Percentiles rank a stretch among this genome's conserved stretches.
phyloP scores from a whole-genome alignment of 495 filamentous ascomycete species.

The Viridothelium virens region DNA sequence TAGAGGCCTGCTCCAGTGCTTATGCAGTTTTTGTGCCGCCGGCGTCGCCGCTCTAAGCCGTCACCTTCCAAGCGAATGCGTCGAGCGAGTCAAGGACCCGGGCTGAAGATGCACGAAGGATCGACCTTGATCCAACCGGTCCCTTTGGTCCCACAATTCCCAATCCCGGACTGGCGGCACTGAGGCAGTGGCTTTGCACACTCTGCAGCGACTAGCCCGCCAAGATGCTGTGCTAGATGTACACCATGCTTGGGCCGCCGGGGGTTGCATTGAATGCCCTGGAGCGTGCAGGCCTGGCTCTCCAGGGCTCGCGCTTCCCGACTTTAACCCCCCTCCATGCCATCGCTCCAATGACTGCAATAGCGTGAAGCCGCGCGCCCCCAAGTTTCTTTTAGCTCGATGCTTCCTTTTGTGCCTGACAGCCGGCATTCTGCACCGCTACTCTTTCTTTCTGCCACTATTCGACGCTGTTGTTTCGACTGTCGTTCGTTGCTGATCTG shows the following conservation, averaged over 20 bases:
- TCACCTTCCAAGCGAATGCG: conserved; percentile 2
- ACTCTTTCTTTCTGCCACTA: conserved; percentile 7
- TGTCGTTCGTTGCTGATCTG: conserved; percentile 2
- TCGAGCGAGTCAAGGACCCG: conserved; percentile 5
- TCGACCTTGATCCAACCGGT: not conserved
- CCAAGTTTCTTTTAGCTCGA: conserved; percentile 4
- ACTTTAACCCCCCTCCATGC: not conserved
- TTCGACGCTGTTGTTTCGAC: conserved; percentile 10
- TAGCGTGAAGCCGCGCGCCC: conserved; percentile 3
- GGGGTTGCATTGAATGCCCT: conserved; percentile 10
- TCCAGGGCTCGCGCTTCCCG: conserved; percentile 6
- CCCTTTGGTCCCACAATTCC: not conserved
- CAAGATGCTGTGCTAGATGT: conserved; percentile 3
- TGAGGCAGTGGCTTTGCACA: conserved; percentile 3
- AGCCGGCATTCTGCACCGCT: conserved; percentile 9
- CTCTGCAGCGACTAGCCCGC: conserved; percentile 6
- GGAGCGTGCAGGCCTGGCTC: conserved; percentile 6
- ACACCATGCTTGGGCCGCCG: not conserved
- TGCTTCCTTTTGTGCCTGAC: conserved; percentile 12
- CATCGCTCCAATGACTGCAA: conserved; percentile 7
- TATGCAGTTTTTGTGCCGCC: conserved; percentile 12
- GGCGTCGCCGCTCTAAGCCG: conserved; percentile 6
- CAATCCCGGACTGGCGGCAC: conserved; percentile 10
- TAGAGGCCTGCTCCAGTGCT: not conserved
- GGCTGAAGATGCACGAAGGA: conserved; percentile 1